Evolutionary conservation across 495 filamentous ascomycete genomes (phyloP), one percentile per base, ranked within the genome.

Genomic region (Penicillium ucsense): DNA sequence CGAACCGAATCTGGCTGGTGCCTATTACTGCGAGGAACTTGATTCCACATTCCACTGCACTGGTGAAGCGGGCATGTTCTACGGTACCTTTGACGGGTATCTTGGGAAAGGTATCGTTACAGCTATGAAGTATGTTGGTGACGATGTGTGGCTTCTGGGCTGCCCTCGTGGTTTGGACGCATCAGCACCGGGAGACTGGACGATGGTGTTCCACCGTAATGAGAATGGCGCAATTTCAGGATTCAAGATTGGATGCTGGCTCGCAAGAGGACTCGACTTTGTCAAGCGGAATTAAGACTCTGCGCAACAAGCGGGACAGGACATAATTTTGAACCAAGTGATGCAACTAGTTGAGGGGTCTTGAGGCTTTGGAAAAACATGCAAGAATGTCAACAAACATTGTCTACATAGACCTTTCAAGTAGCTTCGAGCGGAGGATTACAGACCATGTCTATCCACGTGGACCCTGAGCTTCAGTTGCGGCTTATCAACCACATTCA

Each of bases 141-240:
- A 55, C 20, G 62, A 67, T 60, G 48, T 65, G 2, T 67, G 64
- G 64, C 43, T 28, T 3, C 36, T 67, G 32, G 43, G 46, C 6
- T 65, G 61, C 31, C 60, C 62, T 3, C 50, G 64, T n/a, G 60
- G 58, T 1, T 31, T 67, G 32, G 64, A 67, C 58, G 54, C 62
- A 4, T 54, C 60, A 6, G 58, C 62, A 4, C 64, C 64, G 1
- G 64, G 64, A 4, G 51, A 67, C 30, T 67, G 64, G 64, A 67
- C 64, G 0, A 29, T 67, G 4, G 49, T 55, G 3, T 53, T 67
- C 27, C 53, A 45, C 5, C 58, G 62, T 3, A 45, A 59, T 46
- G 56, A 57, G 11, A 35, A 38, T n/a, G 53, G 49, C 11, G 7
- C 29, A 3, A 38, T 66, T 0, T 27, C 29, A 3, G 50, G 58